Base-by-base conservation (phyloP, 768 basidiomycete genomes). In the Coprinopsis sp. region DNA sequence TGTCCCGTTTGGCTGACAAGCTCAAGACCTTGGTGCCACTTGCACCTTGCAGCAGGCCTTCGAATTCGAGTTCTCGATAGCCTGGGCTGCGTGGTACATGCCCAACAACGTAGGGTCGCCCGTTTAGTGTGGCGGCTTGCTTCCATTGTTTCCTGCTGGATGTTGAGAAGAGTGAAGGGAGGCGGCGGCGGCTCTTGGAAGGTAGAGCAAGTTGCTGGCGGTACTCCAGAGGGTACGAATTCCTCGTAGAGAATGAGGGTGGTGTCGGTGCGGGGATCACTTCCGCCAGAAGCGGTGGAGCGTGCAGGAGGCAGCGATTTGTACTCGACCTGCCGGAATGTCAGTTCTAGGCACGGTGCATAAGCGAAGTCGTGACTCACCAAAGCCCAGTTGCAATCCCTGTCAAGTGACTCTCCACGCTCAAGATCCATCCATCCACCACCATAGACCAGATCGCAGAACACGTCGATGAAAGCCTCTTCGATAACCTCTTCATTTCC, bases 381-480 rank as follows among this genome's bases (percentile, higher is more conserved):
- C 71, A 97, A 54, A 16, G 86, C 90, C 92, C 92, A 97, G 58
- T 91, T 92, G 55, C 90, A 89, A 53, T 94, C 90, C 53, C 87
- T 72, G 60, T 91, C 90, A 2, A 82, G 68, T 44, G 83, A 79
- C 54, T 93, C 91, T 3, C 71, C 73, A 34, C 82, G 65, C 55
- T 89, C 84, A 4, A 77, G 64, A 52, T 92, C 87, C 78, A 86
- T 82, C 76, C 93, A 95, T 3, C 90, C 89, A 56, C 78, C 83
- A 41, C 82, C 92, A 53, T 84, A 89, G 4, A 91, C 67, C 29
- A 91, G 65, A 60, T 90, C 87, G 53, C 85, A 87, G 57, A 89
- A 91, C 13, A 88, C 87, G 49, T 88, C 91, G 23, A 97, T 58
- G 62, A 98, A 97, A 1, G 86, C 77, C 63, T 92, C 91, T 60